These are phyloP conservation scores for Carex pumila DNA, from an alignment of 176 grass and related monocot genomes.

Conservation along the genomic window DNA sequence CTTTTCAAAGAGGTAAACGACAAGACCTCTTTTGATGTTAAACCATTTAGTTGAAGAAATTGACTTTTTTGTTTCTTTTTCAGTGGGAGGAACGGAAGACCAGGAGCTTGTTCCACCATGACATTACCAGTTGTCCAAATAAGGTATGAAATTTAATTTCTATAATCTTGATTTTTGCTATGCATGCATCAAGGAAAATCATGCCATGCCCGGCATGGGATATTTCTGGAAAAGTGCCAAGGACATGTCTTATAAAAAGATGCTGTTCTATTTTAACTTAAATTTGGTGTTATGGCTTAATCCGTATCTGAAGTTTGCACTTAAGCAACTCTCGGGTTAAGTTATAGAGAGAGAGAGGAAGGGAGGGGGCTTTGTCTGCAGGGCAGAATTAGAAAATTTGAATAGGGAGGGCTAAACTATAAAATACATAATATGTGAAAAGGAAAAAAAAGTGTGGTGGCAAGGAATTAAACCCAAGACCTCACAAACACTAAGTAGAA, in stretches of 20 bases:
- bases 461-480: too few species aligned
- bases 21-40: not conserved
- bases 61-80: not conserved
- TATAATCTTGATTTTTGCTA: not conserved
- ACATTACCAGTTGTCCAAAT: slow-evolving; percentile 43
- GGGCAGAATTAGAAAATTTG: too few species aligned
- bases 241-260: not conserved
- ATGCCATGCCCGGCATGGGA: not conserved
- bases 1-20: slow-evolving; percentile 62
- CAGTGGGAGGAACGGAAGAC: slow-evolving; percentile 60
- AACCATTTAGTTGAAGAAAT: not conserved
- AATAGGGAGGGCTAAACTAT: too few species aligned
- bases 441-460: too few species aligned
- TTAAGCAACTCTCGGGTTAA: not conserved
- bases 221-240: not conserved
- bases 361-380: not conserved
- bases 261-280: not conserved
- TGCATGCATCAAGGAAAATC: not conserved
- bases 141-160: slow-evolving; percentile 38
- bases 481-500: too few species aligned
- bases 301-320: not conserved
- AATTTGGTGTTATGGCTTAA: not conserved
- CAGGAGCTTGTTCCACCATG: slow-evolving; percentile 70
- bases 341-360: not conserved
- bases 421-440: too few species aligned